These are phyloP conservation scores for Aspergillus sp. DNA, from an alignment of 2,329 filamentous ascomycete genomes.

Conservation along the genomic window DNA sequence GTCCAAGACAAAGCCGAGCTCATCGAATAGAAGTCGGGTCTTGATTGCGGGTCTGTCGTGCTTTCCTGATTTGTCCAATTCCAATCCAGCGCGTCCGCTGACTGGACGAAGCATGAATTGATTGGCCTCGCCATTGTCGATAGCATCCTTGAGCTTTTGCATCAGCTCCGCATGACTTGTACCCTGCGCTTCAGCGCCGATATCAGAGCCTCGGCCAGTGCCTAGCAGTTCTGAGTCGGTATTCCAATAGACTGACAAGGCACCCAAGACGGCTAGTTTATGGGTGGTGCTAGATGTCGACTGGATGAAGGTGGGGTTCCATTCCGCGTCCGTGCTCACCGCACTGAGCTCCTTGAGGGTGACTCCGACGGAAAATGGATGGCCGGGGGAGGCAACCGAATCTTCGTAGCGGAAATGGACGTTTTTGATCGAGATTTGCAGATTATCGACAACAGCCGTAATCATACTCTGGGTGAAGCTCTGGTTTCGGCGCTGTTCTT, in stretches of 20 bases:
- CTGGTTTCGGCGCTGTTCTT: conserved; percentile 96
- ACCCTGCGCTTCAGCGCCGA: conserved; percentile 51
- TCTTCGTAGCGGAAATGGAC: conserved; percentile 98
- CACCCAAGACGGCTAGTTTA: conserved; percentile 85
- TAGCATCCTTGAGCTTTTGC: conserved; percentile 67
- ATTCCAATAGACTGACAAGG: conserved; percentile 95
- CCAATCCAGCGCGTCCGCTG: conserved; percentile 87
- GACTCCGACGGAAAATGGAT: conserved; percentile 87
- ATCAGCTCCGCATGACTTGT: conserved; percentile 69
- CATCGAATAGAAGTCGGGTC: conserved; percentile 85
- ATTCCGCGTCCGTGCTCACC: conserved; percentile 88
- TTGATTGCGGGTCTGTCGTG: conserved; percentile 77
- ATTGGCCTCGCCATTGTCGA: conserved; percentile 68
- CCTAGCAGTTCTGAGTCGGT: conserved; percentile 82
- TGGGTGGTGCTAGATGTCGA: conserved; percentile 75
- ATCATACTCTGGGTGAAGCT: conserved; percentile 93
- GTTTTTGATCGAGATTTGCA: conserved; percentile 96
- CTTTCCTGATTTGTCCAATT: conserved; percentile 88
- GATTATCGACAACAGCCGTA: conserved; percentile 95
- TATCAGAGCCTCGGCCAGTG: conserved; percentile 65
- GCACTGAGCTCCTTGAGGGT: conserved; percentile 96
- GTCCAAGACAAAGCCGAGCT: conserved; percentile 95
- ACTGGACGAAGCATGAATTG: conserved; percentile 97
- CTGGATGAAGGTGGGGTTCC: conserved; percentile 94
- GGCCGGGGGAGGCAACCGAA: conserved; percentile 86